These are phyloP conservation scores for Suillus plorans DNA, from an alignment of 768 basidiomycete genomes.

Conservation along the genomic window DNA sequence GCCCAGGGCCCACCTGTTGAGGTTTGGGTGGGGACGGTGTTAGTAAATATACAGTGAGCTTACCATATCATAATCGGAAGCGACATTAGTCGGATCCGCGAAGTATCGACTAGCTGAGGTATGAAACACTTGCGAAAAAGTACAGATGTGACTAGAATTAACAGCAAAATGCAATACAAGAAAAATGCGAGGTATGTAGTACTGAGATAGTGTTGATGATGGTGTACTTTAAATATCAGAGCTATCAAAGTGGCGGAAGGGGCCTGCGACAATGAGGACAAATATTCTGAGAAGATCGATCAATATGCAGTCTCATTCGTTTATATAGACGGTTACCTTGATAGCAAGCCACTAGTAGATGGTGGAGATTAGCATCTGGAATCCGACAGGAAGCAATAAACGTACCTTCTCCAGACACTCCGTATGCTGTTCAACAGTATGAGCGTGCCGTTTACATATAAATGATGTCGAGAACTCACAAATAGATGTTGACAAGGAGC, in stretches of 20 bases:
- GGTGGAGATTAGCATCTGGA: slow-evolving; percentile 14
- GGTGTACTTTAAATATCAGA: not conserved
- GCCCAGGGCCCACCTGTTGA: slow-evolving; percentile 69
- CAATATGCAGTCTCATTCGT: not conserved
- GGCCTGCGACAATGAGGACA: slow-evolving; percentile 90
- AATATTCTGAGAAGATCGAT: slow-evolving; percentile 57
- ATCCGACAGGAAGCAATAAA: slow-evolving; percentile 3
- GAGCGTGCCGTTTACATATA: not conserved
- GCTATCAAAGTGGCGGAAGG: slow-evolving; percentile 67
- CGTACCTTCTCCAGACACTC: slow-evolving; percentile 78
- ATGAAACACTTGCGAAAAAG: not conserved
- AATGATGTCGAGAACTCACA: slow-evolving; percentile 42
- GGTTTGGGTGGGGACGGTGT: slow-evolving; percentile 56
- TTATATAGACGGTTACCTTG: slow-evolving; percentile 44
- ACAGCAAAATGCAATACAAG: not conserved
- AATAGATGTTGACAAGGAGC: slow-evolving; percentile 91
- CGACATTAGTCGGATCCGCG: not conserved
- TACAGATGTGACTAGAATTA: not conserved
- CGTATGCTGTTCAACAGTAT: slow-evolving; percentile 57
- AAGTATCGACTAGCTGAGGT: not conserved
- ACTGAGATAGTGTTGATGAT: not conserved
- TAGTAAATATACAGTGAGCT: not conserved
- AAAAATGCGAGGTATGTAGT: not conserved
- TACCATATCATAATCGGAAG: not conserved
- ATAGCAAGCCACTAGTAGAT: slow-evolving; percentile 65